A percentile compares a stretch with the other conserved stretches of the same genome.
Conservation (phyloP, 2,329 filamentous ascomycete species). For the Exophiala lecanii-corni region DNA sequence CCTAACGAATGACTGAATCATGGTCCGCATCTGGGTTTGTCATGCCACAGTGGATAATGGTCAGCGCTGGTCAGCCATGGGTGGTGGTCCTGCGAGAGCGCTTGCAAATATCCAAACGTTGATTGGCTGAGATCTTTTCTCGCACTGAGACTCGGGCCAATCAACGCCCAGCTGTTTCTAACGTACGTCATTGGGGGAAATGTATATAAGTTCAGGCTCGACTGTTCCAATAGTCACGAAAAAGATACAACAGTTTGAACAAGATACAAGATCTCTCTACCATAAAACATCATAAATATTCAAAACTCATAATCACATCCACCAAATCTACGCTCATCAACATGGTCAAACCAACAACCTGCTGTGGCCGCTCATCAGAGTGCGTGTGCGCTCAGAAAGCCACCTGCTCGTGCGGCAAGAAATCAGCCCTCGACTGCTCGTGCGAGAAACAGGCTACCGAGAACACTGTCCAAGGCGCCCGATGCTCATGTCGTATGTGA, state of each 20-base stretch:
- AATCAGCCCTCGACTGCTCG: constrained; percentile 78
- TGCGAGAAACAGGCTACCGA: constrained; percentile 73
- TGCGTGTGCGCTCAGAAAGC: constrained; percentile 57
- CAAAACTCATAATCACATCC: neutral
- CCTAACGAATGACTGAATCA: too few relatives aligned
- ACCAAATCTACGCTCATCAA: constrained; percentile 20
- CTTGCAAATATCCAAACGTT: neutral
- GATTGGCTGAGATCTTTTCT: neutral
- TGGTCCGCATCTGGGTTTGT: neutral
- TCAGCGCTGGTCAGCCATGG: neutral
- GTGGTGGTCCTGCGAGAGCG: neutral
- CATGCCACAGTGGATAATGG: neutral
- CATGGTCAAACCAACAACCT: constrained; percentile 49
- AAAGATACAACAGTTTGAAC: too few relatives aligned
- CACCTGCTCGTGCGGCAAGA: constrained; percentile 83
- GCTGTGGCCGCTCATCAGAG: constrained; percentile 55
- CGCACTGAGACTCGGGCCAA: too few relatives aligned
- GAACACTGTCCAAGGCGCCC: constrained; percentile 66
- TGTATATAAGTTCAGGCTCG: too few relatives aligned
- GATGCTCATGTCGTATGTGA: constrained; percentile 72
- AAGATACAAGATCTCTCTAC: neutral
- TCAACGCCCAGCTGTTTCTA: neutral
- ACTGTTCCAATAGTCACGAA: too few relatives aligned
- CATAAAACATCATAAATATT: neutral
- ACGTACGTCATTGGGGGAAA: neutral